A percentile compares a stretch with the other conserved stretches of the same genome.
Conservation (phyloP, 148 eudicot species). For the Salicornia ramosissima region DNA sequence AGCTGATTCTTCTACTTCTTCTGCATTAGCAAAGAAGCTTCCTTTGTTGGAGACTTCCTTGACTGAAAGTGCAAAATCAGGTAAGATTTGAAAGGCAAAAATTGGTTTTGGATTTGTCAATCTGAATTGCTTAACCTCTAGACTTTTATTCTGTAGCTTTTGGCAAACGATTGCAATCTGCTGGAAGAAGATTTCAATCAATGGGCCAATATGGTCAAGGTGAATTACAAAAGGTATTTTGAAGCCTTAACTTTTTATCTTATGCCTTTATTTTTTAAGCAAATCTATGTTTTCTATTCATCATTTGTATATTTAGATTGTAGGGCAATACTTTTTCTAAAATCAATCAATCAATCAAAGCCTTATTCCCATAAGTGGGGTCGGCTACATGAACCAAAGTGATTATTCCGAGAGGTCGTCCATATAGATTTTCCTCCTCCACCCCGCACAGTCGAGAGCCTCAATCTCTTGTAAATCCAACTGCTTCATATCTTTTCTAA, state of each 20-base stretch:
- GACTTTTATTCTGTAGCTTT: constrained; percentile 48
- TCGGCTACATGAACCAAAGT: too few relatives aligned
- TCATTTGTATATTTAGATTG: too few relatives aligned
- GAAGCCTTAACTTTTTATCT: constrained; percentile 1
- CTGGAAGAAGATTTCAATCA: constrained; percentile 88
- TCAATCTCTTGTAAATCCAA: too few relatives aligned
- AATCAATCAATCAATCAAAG: too few relatives aligned
- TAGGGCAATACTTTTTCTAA: too few relatives aligned
- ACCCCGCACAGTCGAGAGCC: too few relatives aligned
- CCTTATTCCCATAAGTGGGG: too few relatives aligned
- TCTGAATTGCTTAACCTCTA: constrained; percentile 6
- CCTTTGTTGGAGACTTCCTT: constrained; percentile 47
- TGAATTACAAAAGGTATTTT: constrained; percentile 74
- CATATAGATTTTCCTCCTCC: too few relatives aligned
- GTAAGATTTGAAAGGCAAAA: constrained; percentile 32
- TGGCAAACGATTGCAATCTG: constrained; percentile 77
- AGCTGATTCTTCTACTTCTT: constrained; percentile 76
- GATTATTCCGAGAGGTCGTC: too few relatives aligned
- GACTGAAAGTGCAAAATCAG: constrained; percentile 54
- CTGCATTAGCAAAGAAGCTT: constrained; percentile 52
- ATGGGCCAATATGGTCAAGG: constrained; percentile 98
- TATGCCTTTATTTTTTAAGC: not conserved
- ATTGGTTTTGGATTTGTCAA: constrained; percentile 6
- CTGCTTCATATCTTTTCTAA: too few relatives aligned
- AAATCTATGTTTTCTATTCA: too few relatives aligned